Evolutionary conservation across 192 early-diverging fungal species (phyloP).

Genomic region (Umbelopsis vinacea): DNA sequence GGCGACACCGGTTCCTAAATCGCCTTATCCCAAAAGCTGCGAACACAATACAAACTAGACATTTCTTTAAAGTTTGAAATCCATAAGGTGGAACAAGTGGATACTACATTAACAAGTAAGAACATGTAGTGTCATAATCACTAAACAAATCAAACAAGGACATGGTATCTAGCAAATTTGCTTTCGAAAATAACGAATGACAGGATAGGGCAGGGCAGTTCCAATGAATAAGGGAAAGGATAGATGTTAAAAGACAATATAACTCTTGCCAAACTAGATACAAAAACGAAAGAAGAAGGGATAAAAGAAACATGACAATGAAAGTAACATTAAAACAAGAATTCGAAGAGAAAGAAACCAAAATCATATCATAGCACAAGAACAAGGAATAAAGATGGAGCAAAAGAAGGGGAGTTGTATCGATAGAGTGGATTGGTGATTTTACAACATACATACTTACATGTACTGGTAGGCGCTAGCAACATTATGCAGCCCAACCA

Average conservation of each 20-base stretch:
- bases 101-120: background rate
- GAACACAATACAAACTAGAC: too few species aligned
- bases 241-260: slow-evolving; percentile 11
- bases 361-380: slow-evolving; percentile 18
- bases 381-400: background rate
- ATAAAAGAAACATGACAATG: background rate
- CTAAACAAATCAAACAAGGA: background rate
- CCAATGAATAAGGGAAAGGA: background rate
- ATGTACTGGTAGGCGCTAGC: slow-evolving; percentile 19
- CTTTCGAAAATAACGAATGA: background rate
- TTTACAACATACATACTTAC: slow-evolving; percentile 23
- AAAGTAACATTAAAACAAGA: background rate
- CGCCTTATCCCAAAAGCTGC: too few species aligned
- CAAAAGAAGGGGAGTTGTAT: background rate
- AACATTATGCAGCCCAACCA: slow-evolving; percentile 53
- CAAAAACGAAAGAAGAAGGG: background rate
- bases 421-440: background rate
- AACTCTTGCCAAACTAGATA: slow-evolving; percentile 13
- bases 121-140: slow-evolving; percentile 2
- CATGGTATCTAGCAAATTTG: slow-evolving; percentile 5
- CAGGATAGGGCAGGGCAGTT: background rate
- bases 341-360: background rate
- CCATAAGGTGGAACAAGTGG: background rate
- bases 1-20: too few species aligned
- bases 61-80: background rate